Percentiles rank a stretch among this genome's conserved stretches.
phyloP scores from a whole-genome alignment of 768 basidiomycete species.

The Clitopilus hobsonii region DNA sequence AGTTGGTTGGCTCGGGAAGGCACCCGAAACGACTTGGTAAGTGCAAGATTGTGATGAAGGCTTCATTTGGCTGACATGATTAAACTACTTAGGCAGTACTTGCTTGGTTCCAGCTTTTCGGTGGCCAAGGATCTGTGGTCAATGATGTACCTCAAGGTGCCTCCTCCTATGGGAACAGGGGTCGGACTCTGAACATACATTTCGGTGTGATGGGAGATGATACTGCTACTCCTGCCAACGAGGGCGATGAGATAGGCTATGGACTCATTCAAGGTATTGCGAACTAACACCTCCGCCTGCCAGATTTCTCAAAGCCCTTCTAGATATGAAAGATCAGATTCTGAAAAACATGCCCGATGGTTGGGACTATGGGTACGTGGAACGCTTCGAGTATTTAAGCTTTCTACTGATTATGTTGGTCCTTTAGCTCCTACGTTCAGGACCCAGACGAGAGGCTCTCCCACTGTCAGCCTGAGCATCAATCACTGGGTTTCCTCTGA shows the following conservation, averaged over 20 bases:
- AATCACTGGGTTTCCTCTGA: constrained; percentile 16
- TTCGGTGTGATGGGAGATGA: constrained; percentile 31
- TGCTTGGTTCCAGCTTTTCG: constrained; percentile 30
- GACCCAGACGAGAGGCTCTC: constrained; percentile 19
- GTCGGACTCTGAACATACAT: constrained; percentile 36
- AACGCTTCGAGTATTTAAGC: no score
- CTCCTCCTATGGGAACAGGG: constrained; percentile 35
- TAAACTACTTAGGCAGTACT: no score
- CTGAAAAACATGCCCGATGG: constrained; percentile 20
- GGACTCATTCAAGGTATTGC: constrained; percentile 1
- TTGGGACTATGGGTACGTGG: not conserved
- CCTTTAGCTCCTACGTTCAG: not conserved
- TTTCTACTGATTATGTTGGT: no score
- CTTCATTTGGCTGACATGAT: not conserved
- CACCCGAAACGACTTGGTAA: not conserved
- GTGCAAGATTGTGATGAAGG: not conserved
- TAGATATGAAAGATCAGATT: constrained; percentile 27
- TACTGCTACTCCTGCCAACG: no score
- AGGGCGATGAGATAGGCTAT: not conserved
- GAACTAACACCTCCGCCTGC: no score
- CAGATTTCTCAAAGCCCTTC: no score
- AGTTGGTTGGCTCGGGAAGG: not conserved
- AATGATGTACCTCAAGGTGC: constrained; percentile 26
- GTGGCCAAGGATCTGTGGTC: constrained; percentile 34
- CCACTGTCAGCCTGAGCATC: constrained; percentile 17